phyloP scores from a whole-genome alignment of 768 basidiomycete species.

The Mycena rosella region DNA sequence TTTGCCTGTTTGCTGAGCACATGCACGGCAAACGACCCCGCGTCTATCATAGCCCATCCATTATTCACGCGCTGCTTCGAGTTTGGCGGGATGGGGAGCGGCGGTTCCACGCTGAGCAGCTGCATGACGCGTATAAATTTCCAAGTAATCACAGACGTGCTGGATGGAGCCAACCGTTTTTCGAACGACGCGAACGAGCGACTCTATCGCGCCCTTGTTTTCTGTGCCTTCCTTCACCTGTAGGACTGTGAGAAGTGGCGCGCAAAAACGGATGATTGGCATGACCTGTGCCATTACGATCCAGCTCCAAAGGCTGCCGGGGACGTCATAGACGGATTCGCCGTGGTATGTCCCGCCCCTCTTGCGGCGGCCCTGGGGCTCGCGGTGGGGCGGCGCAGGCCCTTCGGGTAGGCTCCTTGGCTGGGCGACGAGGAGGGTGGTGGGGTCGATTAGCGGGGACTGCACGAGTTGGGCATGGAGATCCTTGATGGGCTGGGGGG shows the following conservation, averaged over 20 bases:
- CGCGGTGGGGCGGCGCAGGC: conserved; percentile 68
- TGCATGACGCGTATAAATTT: conserved; percentile 41
- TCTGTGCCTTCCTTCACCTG: conserved; percentile 91
- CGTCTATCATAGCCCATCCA: conserved; percentile 90
- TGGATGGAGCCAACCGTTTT: conserved; percentile 62
- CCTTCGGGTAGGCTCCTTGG: conserved; percentile 66
- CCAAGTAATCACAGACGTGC: background rate
- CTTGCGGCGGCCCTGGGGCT: conserved; percentile 72
- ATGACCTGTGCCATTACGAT: conserved; percentile 79
- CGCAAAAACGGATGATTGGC: conserved; percentile 20
- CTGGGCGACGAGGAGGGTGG: conserved; percentile 65
- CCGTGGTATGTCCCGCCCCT: conserved; percentile 78
- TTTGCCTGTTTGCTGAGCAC: conserved; percentile 75
- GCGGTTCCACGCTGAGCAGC: conserved; percentile 71
- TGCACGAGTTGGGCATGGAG: conserved; percentile 68
- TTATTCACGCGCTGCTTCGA: conserved; percentile 70
- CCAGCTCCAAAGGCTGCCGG: conserved; percentile 82
- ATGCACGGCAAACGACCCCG: conserved; percentile 84
- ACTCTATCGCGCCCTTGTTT: conserved; percentile 81
- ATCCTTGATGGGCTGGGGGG: conserved; percentile 64
- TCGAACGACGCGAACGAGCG: conserved; percentile 75
- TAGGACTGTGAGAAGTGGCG: conserved; percentile 13
- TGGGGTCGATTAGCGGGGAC: conserved; percentile 79
- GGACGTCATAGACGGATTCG: conserved; percentile 66
- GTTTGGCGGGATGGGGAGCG: conserved; percentile 73